Evolutionary conservation across 2,329 filamentous ascomycete genomes (phyloP), one percentile per base, ranked within the genome.

Genomic region (Alternaria postmessia): DNA sequence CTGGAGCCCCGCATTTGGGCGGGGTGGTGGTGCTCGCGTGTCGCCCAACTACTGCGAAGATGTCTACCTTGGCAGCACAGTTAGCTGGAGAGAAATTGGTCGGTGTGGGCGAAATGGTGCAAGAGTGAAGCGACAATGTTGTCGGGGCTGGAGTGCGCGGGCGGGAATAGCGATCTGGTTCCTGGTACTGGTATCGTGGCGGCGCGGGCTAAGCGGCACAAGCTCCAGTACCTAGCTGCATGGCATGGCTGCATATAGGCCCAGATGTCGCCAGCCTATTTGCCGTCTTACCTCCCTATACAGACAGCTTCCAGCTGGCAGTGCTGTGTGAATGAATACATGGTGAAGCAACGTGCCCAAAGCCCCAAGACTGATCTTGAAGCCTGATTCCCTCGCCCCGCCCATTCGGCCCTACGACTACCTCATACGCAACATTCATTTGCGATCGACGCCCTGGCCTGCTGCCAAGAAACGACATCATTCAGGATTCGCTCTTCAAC

Each of bases 401-500:
- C 59, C 55, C 59, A 66, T 60, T 68, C 69, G 67, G 65, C 54
- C 66, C 69, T 68, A 63, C 62, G 12, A 32, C 54, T 54, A 58
- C 46, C 39, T 38, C 54, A 46, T 63, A 57, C 51, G 41, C 55
- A 57, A 53, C 47, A 51, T 54, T 49, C 56, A 56, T 66, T 56
- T 62, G 64, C 65, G 44, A 63, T 67, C 61, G 51, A 53, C 59
- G 43, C 32, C 34, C 39, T 42, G 52, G 55, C 54, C 51, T 41
- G 47, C 47, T 38, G 67, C 67, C 68, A 71, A 71, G 66, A 47
- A 60, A 68, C 62, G 60, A 72, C 68, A 71, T 71, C 68, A 72
- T 72, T 51, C 63, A 59, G 46, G 47, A 49, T 58, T 58, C 61
- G 44, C 61, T 58, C 53, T 46, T 52, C 63, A 46, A 54, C 61